Evolutionary conservation across 768 basidiomycete species (phyloP), one percentile per base, ranked within the genome.

Genomic region (Lentinula guzmanii): DNA sequence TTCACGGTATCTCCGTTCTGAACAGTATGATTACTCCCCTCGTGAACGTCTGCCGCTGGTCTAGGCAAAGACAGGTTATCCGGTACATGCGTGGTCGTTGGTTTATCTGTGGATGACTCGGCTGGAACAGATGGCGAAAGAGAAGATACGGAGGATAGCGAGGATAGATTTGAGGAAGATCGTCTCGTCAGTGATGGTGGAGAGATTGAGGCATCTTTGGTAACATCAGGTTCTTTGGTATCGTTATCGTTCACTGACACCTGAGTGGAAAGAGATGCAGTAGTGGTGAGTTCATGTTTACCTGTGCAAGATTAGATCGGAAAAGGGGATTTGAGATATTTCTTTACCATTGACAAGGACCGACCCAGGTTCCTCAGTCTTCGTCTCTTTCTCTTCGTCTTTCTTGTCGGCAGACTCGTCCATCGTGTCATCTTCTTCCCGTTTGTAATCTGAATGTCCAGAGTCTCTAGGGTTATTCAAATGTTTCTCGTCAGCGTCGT

Each of bases 141-240:
- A 46, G 58, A 59, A 15, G 58, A 50, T 13, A 50, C 28, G 0
- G 33, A 18, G 34, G 45, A 51, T 50, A 50, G 58, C 9, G 46
- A 59, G n/a, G 58, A 58, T 43, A 58, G 28, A 42, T 58, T 58
- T 16, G 53, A 41, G 15, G 55, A 43, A 31, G 55, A 43, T 21
- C 39, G 18, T 42, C 24, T 37, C n/a, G 39, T 41, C 43, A 28
- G 11, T 13, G 55, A 39, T 24, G 55, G 39, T 18, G 55, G 31
- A 15, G 52, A 39, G 58, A 52, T 13, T 35, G 56, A 34, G 21
- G 46, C 8, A 9, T 48, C 18, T 18, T 48, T 24, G 18, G 46
- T 48, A 24, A 10, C 21, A 9, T 24, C 46, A 18, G 8, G 21
- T 48, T 48, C 46, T 48, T 70, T 70, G 58, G 72, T 76, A n/a